phyloP scores from a whole-genome alignment of 2,329 filamentous ascomycete genomes.

The Pestalotiopsis fici region DNA sequence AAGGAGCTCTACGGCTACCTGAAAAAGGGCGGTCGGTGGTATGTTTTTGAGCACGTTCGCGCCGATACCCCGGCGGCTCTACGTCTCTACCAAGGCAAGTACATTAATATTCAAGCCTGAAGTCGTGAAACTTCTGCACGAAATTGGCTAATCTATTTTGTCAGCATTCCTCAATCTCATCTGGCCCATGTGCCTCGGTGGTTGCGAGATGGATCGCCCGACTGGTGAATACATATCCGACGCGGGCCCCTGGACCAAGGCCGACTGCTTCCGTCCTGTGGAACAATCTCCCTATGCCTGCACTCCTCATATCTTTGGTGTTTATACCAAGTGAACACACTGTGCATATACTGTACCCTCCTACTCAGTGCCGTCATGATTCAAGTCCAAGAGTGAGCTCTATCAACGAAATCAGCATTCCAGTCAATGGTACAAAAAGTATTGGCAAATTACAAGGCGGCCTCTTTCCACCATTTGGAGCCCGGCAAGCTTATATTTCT shows the following conservation, averaged over 20 bases:
- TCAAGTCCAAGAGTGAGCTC: no score
- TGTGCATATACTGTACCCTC: no score
- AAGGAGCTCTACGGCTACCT: slow-evolving; percentile 56
- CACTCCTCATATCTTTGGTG: slow-evolving; percentile 5
- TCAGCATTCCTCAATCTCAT: slow-evolving; percentile 51
- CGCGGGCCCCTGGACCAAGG: slow-evolving; percentile 50
- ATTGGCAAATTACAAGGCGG: no score
- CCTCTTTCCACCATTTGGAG: no score
- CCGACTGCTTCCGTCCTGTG: slow-evolving; percentile 45
- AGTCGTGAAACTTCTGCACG: neutral
- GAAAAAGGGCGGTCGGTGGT: slow-evolving; percentile 64
- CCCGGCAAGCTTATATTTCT: no score
- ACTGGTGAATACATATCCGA: slow-evolving; percentile 48
- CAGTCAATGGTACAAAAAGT: no score
- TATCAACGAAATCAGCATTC: no score
- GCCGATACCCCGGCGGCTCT: slow-evolving; percentile 39
- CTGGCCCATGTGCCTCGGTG: slow-evolving; percentile 54
- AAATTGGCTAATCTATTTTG: neutral
- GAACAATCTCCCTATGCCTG: slow-evolving; percentile 42
- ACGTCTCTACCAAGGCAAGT: slow-evolving; percentile 52
- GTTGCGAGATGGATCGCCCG: slow-evolving; percentile 50
- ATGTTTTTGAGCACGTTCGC: slow-evolving; percentile 63
- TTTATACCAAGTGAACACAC: slow-evolving; percentile 10
- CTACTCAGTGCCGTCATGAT: no score
- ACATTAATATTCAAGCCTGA: neutral